Base-by-base conservation (phyloP, 768 basidiomycete species). In the Gymnopilus junonius region DNA sequence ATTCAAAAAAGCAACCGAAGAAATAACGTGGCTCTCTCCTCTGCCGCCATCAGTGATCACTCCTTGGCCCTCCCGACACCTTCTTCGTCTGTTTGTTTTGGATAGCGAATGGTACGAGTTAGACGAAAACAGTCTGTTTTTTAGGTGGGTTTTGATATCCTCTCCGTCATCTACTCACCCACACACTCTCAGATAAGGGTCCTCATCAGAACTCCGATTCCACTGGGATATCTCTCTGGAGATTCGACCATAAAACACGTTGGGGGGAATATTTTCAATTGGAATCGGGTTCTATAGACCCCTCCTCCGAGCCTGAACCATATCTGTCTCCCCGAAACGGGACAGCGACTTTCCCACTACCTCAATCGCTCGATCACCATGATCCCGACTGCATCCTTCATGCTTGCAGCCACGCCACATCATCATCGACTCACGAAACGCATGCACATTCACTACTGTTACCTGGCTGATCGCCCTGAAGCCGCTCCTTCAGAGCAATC, bases 381-480 rank as follows among this genome's bases (percentile, higher is more conserved):
- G 85, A 14, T 68, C 76, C 39, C 73, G 74, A 40, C 69, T 86
- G 35, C 78, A 77, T 34, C 81, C n/a, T 15, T n/a, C n/a, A n/a
- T n/a, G n/a, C n/a, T n/a, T n/a, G n/a, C n/a, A n/a, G n/a, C n/a
- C 25, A 51, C 7, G 17, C 25, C 27, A 4, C 76, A 53, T 69
- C 77, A 8, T 65, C 69, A 31, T 65, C 79, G 2, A 84, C 85
- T 1, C 83, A 83, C 55, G 91, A 92, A 50, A 83, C 89, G 0
- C 92, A 92, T 67, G 83, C 88, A 0, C 92, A 92, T 67, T 90
- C 91, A 3, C 77, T 93, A 17, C 81, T 91, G 11, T 86, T 85
- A 3, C 82, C 64, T 31, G 78, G 57, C 15, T 29, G 48, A 66
- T 74, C 67, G 55, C 70, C 67, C 46, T 66, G n/a, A 74, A 31